Evolutionary conservation across 1,139 yeast genomes (phyloP), one percentile per base, ranked within the genome.

Genomic region (Blastobotrys indianensis): DNA sequence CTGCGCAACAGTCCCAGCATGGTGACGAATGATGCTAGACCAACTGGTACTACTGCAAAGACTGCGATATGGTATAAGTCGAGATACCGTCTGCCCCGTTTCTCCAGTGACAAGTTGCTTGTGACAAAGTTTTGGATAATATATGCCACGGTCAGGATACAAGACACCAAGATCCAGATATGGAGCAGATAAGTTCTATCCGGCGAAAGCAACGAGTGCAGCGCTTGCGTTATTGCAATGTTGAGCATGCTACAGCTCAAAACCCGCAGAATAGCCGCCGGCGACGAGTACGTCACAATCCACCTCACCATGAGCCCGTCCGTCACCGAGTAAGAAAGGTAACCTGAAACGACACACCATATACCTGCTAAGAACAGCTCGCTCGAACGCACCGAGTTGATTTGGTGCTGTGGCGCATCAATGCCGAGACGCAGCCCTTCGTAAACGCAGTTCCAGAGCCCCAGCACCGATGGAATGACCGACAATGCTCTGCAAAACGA

Each of bases 41-140:
- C 98, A 20, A 92, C 90, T 0, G 98, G 98, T 4, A 92, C 96
- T 44, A 92, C 97, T 1, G 97, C 97, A 70, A 86, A 92, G 1
- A 92, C 97, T 1, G 85, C 90, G 41, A 92, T 85, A 56, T 85
- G 87, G 64, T 88, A 85, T 49, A 92, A 78, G 52, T 88, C 85
- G 39, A 66, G 67, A 5, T 69, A 61, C 35, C 45, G n/a, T 16
- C 70, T 58, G 17, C 62, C 56, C 45, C 59, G 53, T 41, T 61
- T 60, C 48, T 76, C 76, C 50, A 84, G 68, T 45, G 84, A 85
- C 50, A 90, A 64, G 62, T 92, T 87, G 49, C 92, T 84, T 3
- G 97, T 88, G 52, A 88, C 82, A 63, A 88, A 92, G 62, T 84
- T 88, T 65, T 92, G 97, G 50, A 82, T 75, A 39, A 85, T 87